Conservation (phyloP, 1,284 basidiomycete genomes). For the Sporisorium graminicola region DNA sequence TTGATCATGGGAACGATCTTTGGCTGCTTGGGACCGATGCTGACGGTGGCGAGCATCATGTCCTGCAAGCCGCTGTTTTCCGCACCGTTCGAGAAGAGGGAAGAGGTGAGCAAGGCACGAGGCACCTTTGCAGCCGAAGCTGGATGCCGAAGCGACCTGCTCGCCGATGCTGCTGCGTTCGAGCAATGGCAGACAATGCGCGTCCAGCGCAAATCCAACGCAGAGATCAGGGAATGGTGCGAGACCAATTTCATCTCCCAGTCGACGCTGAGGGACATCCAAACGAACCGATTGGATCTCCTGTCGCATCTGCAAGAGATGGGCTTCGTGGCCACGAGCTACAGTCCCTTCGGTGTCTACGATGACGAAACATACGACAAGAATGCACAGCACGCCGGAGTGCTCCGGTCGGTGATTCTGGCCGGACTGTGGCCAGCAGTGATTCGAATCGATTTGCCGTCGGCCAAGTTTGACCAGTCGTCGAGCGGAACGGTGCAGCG, state of each 20-base stretch:
- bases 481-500: constrained; percentile 62
- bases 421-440: constrained; percentile 73
- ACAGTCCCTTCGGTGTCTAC: constrained; percentile 52
- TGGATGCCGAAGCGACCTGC: constrained; percentile 83
- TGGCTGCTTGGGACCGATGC: constrained; percentile 63
- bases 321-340: constrained; percentile 76
- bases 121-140: constrained; percentile 70
- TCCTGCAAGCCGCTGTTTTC: constrained; percentile 89
- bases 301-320: constrained; percentile 79
- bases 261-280: constrained; percentile 83
- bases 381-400: constrained; percentile 46
- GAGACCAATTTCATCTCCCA: constrained; percentile 88
- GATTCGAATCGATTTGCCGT: constrained; percentile 59
- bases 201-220: constrained; percentile 73
- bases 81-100: constrained; percentile 83
- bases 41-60: constrained; percentile 77
- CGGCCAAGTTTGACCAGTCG: constrained; percentile 61
- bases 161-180: constrained; percentile 85
- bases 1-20: constrained; percentile 67
- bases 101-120: constrained; percentile 77
- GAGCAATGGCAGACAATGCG: constrained; percentile 77
- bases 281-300: constrained; percentile 83
- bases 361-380: constrained; percentile 68
- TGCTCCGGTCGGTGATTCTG: constrained; percentile 60
- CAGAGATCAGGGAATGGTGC: constrained; percentile 78